phyloP scores from a whole-genome alignment of 2,329 filamentous ascomycete species.

The Plectosphaerella cucumerina region DNA sequence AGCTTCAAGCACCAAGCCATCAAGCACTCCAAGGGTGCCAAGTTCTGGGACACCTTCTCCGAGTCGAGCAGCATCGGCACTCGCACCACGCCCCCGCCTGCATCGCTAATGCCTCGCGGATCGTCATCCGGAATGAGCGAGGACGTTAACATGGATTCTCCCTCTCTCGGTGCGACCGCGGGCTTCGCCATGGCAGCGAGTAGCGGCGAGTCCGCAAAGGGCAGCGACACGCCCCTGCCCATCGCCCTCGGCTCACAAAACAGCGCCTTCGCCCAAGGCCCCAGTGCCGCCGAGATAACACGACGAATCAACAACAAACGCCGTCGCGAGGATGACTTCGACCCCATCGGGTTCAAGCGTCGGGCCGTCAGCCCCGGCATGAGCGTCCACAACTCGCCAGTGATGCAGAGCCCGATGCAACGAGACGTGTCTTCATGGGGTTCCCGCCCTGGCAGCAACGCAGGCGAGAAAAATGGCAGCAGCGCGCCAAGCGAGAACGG shows the following conservation, averaged over 20 bases:
- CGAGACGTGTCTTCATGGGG: conserved; percentile 69
- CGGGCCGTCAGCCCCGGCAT: conserved; percentile 88
- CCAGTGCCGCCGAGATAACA: conserved; percentile 68
- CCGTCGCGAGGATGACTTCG: conserved; percentile 87
- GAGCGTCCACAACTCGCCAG: conserved; percentile 84
- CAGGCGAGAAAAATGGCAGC: conserved; percentile 43
- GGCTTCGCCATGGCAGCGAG: conserved; percentile 22
- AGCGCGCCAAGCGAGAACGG: conserved; percentile 48
- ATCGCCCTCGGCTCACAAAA: conserved; percentile 18
- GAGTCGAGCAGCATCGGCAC: conserved; percentile 54
- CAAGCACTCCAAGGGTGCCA: conserved; percentile 65
- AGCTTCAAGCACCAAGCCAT: conserved; percentile 73
- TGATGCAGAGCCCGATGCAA: conserved; percentile 80
- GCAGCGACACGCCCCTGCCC: conserved; percentile 31
- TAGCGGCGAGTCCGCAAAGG: conserved; percentile 16
- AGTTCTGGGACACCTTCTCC: conserved; percentile 78
- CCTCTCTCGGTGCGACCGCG: conserved; percentile 36
- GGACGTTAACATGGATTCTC: conserved; percentile 70
- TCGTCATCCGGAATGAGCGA: conserved; percentile 62
- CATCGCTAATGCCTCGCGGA: conserved; percentile 55
- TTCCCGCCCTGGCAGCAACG: conserved; percentile 62
- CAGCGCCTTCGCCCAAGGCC: conserved; percentile 23
- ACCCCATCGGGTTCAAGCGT: conserved; percentile 82
- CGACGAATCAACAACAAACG: conserved; percentile 77
- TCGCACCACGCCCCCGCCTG: conserved; percentile 56